Conservation (phyloP, 371 early-diverging fungal species). For the Circinella umbellata region DNA sequence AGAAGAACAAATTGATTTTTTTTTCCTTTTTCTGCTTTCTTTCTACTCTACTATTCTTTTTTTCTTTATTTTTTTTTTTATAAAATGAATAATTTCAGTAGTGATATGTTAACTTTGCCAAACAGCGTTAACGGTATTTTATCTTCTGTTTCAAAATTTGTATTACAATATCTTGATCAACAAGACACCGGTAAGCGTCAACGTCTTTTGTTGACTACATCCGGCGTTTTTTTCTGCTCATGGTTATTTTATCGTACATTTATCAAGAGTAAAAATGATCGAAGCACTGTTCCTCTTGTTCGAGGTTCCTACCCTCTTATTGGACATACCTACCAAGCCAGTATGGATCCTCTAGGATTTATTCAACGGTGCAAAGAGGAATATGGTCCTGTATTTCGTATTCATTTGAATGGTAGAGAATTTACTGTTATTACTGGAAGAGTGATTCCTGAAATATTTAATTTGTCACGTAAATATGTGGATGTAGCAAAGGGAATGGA, state of each 20-base stretch:
- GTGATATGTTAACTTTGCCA: no score
- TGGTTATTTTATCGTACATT: slow-evolving; percentile 6
- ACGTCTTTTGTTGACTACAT: no score
- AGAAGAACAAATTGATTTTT: no score
- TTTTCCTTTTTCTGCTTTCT: no score
- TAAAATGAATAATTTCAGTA: no score
- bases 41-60: no score
- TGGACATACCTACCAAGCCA: slow-evolving; percentile 3
- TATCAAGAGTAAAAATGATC: neutral
- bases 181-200: no score
- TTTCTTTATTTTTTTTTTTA: no score
- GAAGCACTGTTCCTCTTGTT: slow-evolving; percentile 10
- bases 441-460: slow-evolving; percentile 5
- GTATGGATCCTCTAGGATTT: slow-evolving; percentile 1
- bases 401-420: slow-evolving; percentile 2
- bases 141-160: no score
- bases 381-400: slow-evolving; percentile 14
- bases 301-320: slow-evolving; percentile 5
- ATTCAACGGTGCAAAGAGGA: neutral
- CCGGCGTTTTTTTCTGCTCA: neutral
- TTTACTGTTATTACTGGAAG: slow-evolving; percentile 16
- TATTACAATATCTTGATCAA: no score
- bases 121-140: no score
- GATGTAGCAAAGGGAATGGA: slow-evolving; percentile 17
- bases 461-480: neutral